Evolutionary conservation across 441 rosid species (phyloP).

Genomic region (Pelargonium myrrhifolium): DNA sequence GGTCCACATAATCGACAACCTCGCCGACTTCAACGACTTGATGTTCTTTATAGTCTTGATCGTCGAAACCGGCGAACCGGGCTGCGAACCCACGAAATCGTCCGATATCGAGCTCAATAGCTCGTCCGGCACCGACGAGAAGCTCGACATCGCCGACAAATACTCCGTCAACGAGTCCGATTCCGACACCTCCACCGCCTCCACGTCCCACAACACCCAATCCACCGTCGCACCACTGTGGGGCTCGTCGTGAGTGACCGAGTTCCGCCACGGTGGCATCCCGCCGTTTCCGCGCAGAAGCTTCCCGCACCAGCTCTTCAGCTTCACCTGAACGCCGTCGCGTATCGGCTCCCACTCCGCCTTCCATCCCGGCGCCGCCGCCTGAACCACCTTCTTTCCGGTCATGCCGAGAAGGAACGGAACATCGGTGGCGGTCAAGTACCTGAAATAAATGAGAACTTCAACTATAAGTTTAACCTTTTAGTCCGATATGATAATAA

Average conservation of each 20-base stretch:
- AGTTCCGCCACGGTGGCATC: slow-evolving; percentile 65
- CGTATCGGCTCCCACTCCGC: slow-evolving; percentile 52
- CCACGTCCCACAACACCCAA: slow-evolving; percentile 61
- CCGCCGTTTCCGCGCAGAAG: slow-evolving; percentile 59
- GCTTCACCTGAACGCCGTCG: slow-evolving; percentile 47
- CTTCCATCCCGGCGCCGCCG: slow-evolving; percentile 27
- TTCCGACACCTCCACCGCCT: slow-evolving; percentile 29
- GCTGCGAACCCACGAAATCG: slow-evolving; percentile 30
- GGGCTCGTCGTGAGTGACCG: slow-evolving; percentile 63
- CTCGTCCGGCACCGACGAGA: slow-evolving; percentile 47
- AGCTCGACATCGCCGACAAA: slow-evolving; percentile 44
- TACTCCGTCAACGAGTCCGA: slow-evolving; percentile 29
- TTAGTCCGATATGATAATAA: too few relatives aligned
- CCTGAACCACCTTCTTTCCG: slow-evolving; percentile 46
- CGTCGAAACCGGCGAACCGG: slow-evolving; percentile 37
- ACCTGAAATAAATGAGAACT: too few relatives aligned
- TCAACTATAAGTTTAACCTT: too few relatives aligned
- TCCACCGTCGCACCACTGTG: slow-evolving; percentile 36
- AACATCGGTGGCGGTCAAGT: slow-evolving; percentile 43
- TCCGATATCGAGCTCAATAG: slow-evolving; percentile 41
- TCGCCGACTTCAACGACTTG: slow-evolving; percentile 16
- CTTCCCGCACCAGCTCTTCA: slow-evolving; percentile 54
- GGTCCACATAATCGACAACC: slow-evolving; percentile 6
- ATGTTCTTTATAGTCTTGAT: slow-evolving; percentile 20
- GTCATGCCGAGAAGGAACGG: slow-evolving; percentile 61